These are phyloP conservation scores for Mucor plumbeus DNA, from an alignment of 371 early-diverging fungal genomes.

Conservation along the genomic window DNA sequence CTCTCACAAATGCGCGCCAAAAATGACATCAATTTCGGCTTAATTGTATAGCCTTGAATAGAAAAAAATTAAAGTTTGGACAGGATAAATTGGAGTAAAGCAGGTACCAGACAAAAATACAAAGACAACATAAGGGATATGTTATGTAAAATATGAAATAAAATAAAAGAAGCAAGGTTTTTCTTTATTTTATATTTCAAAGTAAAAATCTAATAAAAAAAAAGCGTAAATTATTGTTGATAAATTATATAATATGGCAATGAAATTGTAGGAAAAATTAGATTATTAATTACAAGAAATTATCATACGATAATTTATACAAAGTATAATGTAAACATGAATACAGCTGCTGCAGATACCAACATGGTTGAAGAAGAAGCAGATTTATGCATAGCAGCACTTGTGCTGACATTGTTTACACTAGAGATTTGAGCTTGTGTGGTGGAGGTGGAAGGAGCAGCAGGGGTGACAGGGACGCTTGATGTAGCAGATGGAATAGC, in stretches of 20 bases:
- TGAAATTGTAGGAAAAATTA: neutral
- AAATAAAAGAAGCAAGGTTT: neutral
- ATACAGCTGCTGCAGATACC: constrained; percentile 3
- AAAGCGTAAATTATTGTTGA: neutral
- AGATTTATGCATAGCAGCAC: neutral
- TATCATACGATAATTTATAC: constrained; percentile 1
- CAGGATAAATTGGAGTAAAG: too few species aligned
- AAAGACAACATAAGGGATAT: too few species aligned
- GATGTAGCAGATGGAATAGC: constrained; percentile 27
- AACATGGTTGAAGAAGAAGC: neutral
- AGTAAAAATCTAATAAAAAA: neutral
- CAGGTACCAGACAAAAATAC: too few species aligned
- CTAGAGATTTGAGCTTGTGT: neutral
- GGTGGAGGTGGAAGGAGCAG: constrained; percentile 11
- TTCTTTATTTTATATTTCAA: neutral
- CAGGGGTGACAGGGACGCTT: constrained; percentile 11
- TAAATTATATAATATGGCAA: constrained; percentile 4
- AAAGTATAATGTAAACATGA: constrained; percentile 7
- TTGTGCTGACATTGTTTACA: constrained; percentile 1
- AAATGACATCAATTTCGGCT: neutral
- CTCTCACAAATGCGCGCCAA: neutral
- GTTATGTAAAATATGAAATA: too few species aligned
- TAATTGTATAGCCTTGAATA: too few species aligned
- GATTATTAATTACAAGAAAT: constrained; percentile 5
- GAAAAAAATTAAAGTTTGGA: too few species aligned